Conservation (phyloP, 208 protist genomes). For the Acanthamoeba rhysodes region DNA sequence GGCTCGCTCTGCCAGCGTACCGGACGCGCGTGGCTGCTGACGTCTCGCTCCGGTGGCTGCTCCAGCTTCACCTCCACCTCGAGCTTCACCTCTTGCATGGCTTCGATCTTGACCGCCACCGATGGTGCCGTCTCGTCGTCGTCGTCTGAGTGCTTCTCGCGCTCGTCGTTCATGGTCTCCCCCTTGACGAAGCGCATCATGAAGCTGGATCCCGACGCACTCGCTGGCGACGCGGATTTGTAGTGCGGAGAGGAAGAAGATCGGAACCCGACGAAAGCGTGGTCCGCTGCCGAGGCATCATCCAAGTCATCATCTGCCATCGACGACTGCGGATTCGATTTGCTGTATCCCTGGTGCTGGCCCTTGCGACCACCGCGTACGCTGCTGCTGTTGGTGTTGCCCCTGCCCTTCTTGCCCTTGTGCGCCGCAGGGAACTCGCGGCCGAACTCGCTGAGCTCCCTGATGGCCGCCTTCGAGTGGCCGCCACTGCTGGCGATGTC, state of each 20-base stretch:
- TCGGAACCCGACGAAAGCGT: constrained; percentile 17
- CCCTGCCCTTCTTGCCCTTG: constrained; percentile 53
- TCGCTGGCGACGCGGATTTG: neutral
- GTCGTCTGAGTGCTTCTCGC: neutral
- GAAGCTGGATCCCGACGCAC: neutral
- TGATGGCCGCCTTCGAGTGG: neutral
- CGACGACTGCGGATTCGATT: too few relatives aligned
- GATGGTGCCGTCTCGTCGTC: neutral
- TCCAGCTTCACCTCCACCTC: neutral
- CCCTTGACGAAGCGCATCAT: constrained; percentile 38
- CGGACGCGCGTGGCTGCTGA: neutral
- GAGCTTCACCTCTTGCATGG: neutral
- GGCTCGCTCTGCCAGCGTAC: constrained; percentile 46
- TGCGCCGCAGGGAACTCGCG: constrained; percentile 13
- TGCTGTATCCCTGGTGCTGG: neutral
- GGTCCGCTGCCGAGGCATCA: neutral
- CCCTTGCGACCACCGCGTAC: neutral
- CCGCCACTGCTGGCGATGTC: neutral
- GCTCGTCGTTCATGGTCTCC: neutral
- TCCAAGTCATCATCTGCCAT: neutral
- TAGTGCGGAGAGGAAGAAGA: neutral
- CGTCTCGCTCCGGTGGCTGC: neutral
- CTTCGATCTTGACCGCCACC: neutral
- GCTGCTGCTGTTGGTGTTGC: neutral
- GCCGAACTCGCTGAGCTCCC: constrained; percentile 20